Conservation (phyloP, 108 stramenopile genomes). For the Bacterosira constricta region DNA sequence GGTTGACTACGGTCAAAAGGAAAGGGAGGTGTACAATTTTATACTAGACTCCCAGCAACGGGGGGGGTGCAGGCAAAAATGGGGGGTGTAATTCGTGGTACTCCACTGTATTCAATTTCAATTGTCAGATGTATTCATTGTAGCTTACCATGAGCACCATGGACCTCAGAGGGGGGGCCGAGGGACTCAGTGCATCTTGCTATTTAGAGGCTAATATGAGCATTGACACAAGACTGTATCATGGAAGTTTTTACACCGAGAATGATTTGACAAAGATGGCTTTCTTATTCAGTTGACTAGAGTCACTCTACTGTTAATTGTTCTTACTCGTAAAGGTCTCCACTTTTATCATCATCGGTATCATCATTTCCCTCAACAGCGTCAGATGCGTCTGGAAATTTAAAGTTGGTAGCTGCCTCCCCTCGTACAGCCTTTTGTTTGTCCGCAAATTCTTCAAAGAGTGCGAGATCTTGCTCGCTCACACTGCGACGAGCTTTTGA, state of each 20-base stretch:
- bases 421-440: slow-evolving; percentile 75
- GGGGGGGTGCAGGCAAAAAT: too few species aligned
- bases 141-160: too few species aligned
- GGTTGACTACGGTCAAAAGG: not conserved
- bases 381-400: slow-evolving; percentile 20
- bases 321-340: slow-evolving; percentile 28
- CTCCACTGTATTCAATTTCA: too few species aligned
- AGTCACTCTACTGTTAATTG: not conserved
- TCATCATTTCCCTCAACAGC: slow-evolving; percentile 7
- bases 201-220: too few species aligned
- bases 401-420: slow-evolving; percentile 40
- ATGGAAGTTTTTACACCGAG: not conserved
- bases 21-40: not conserved
- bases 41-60: not conserved
- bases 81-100: too few species aligned
- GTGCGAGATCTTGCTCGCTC: slow-evolving; percentile 82
- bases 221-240: too few species aligned
- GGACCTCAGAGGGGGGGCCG: too few species aligned
- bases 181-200: too few species aligned
- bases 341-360: slow-evolving; percentile 6
- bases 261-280: not conserved
- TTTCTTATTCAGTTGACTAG: not conserved
- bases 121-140: too few species aligned
- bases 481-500: slow-evolving; percentile 90
- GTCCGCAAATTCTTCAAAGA: slow-evolving; percentile 86